phyloP scores from a whole-genome alignment of 805 yeast species.

The Kluyveromyces siamensis region DNA sequence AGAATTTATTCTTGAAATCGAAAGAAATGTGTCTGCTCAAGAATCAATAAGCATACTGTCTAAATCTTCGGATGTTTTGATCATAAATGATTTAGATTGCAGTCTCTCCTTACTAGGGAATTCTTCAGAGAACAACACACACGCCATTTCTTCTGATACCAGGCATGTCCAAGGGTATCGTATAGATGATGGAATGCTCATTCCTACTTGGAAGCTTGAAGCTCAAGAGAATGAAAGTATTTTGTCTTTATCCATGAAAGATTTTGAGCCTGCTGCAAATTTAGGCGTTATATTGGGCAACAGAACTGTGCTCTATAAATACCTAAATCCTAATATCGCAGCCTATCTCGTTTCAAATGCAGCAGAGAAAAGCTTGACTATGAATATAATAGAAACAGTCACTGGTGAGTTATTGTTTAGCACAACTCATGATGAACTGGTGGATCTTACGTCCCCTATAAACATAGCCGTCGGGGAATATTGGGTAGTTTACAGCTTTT shows the following conservation, averaged over 20 bases:
- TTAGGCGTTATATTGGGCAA: constrained; percentile 63
- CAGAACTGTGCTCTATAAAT: constrained; percentile 73
- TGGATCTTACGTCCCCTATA: constrained; percentile 35
- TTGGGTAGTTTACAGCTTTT: constrained; percentile 68
- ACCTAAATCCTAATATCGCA: constrained; percentile 60
- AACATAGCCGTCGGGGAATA: constrained; percentile 66
- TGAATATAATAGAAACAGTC: constrained; percentile 56
- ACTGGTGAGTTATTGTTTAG: constrained; percentile 56
- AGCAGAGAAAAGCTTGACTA: constrained; percentile 26
- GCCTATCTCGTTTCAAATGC: constrained; percentile 38
- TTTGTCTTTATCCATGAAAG: constrained; percentile 33
- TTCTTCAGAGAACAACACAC: constrained; percentile 7
- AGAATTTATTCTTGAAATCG: neutral
- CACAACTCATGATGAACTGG: constrained; percentile 34
- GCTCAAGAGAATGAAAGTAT: constrained; percentile 29
- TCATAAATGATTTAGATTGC: neutral
- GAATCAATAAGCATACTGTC: neutral
- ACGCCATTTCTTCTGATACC: constrained; percentile 15
- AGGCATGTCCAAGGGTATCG: constrained; percentile 18
- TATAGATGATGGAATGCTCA: constrained; percentile 13
- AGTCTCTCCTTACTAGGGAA: neutral
- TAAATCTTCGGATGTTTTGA: neutral
- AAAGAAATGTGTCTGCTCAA: neutral
- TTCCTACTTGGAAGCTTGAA: constrained; percentile 33
- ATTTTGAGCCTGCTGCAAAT: constrained; percentile 39